Base-by-base conservation (phyloP, 2,329 filamentous ascomycete species). In the Ophiobolus disseminans region DNA sequence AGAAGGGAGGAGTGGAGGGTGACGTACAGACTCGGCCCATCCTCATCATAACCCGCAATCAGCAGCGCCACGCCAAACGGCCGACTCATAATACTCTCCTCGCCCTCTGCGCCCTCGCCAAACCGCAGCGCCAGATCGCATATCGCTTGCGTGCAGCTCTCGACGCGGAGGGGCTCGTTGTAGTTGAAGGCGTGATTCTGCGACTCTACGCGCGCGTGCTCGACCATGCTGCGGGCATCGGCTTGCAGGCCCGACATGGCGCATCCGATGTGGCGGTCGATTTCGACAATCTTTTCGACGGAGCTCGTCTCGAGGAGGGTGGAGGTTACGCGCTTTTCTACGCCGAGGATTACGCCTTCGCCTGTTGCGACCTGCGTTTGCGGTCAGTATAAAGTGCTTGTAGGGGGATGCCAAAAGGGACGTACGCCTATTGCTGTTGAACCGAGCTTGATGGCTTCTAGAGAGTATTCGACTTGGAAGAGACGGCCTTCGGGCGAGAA, bases 391-490 rank as follows among this genome's bases (percentile, higher is more conserved):
- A 40, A 26, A 39, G 39, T 13, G 20, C 48, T 7, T 42, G 13
- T 23, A 19, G n/a, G 19, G 19, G 11, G 11, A 21, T 4, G 23
- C 14, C 19, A 25, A 23, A 42, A 34, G 40, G 40, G 45, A 22
- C 79, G 53, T 81, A 86, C 92, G 68, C 94, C 94, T 79, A 99
- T 99, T 72, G 94, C 94, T 65, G 94, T 99, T 69, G 90, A 96
- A 65, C 94, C 94, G 63, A 97, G 90, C 83, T 99, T 99, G 86
- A 99, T 99, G 78, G 94, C 94, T 82, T 99, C 94, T 76, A 99
- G 89, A 52, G 94, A 97, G 86, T 99, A 99, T 88, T 99, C 94
- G 82, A 99, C 94, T 82, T 99, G 94, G 85, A 99, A 99, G 76
- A 99, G 90, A 78, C 94, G 94, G 72, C 94, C 94, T 85, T 99